A percentile compares a stretch with the other conserved stretches of the same genome.
These are phyloP conservation scores for Ogataea zsoltii DNA, from an alignment of 805 yeast genomes.

Conservation along the genomic window DNA sequence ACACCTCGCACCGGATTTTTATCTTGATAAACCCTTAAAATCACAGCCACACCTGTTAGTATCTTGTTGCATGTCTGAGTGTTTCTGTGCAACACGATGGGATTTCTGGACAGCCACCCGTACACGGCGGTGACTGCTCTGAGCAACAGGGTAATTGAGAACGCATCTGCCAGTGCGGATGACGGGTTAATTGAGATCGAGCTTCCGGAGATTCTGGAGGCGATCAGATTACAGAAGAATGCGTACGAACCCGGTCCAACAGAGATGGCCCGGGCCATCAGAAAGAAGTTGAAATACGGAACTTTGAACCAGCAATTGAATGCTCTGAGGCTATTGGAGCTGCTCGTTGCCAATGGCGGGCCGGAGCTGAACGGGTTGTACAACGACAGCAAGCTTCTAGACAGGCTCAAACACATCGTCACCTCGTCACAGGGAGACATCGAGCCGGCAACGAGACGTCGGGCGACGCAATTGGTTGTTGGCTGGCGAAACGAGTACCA, in stretches of 20 bases:
- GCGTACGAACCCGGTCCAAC: slow-evolving; percentile 41
- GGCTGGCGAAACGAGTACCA: slow-evolving; percentile 68
- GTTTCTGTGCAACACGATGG: slow-evolving; percentile 39
- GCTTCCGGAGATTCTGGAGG: slow-evolving; percentile 58
- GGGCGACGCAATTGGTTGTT: slow-evolving; percentile 50
- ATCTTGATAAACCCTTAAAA: background rate
- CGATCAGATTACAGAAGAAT: slow-evolving; percentile 41
- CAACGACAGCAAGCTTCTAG: slow-evolving; percentile 66
- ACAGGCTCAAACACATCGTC: slow-evolving; percentile 54
- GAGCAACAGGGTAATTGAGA: slow-evolving; percentile 50
- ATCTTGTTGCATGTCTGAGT: background rate
- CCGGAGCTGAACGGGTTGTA: slow-evolving; percentile 48
- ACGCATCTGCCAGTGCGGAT: slow-evolving; percentile 43
- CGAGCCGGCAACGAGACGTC: slow-evolving; percentile 45
- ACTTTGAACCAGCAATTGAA: slow-evolving; percentile 58
- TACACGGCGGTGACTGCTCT: slow-evolving; percentile 69
- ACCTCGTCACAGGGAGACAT: slow-evolving; percentile 37
- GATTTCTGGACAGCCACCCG: slow-evolving; percentile 58
- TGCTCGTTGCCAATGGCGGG: slow-evolving; percentile 58
- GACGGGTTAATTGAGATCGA: slow-evolving; percentile 43
- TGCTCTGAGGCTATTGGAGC: slow-evolving; percentile 59
- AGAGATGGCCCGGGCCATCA: slow-evolving; percentile 89
- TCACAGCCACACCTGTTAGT: background rate
- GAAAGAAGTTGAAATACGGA: slow-evolving; percentile 92
- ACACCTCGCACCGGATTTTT: slow-evolving; percentile 5